Conservation (phyloP, 2,329 filamentous ascomycete species). For the Monosporascus sp. region DNA sequence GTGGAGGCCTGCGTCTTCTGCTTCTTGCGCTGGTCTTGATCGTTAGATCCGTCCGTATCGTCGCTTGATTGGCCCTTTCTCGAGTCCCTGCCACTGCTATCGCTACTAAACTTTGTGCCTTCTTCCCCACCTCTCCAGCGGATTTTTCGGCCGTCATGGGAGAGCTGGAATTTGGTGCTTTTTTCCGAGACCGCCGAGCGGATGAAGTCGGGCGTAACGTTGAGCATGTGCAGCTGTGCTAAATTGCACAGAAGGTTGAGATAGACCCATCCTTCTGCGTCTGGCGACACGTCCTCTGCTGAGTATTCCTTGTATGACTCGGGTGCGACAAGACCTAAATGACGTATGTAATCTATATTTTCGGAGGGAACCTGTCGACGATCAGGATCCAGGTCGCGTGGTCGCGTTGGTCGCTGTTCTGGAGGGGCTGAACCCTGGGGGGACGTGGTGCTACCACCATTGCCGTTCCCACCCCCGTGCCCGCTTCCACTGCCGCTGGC, state of each 20-base stretch:
- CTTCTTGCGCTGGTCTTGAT: conserved; percentile 39
- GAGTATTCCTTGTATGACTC: conserved; percentile 43
- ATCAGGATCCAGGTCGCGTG: conserved; percentile 71
- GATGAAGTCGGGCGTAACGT: conserved; percentile 74
- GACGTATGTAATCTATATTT: conserved; percentile 75
- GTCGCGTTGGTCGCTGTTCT: conserved; percentile 73
- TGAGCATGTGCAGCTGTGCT: conserved; percentile 80
- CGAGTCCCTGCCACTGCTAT: conserved; percentile 49
- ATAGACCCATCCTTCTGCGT: conserved; percentile 75
- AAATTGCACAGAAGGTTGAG: conserved; percentile 75
- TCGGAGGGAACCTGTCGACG: conserved; percentile 70
- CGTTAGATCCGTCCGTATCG: conserved; percentile 40
- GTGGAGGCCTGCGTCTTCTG: conserved; percentile 36
- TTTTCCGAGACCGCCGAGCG: conserved; percentile 65
- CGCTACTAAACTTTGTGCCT: conserved; percentile 61
- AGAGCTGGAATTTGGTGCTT: conserved; percentile 73
- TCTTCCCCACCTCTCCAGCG: conserved; percentile 70
- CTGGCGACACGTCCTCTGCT: conserved; percentile 49
- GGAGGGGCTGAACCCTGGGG: conserved; percentile 38
- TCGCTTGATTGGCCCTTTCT: conserved; percentile 45
- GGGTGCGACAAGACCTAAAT: conserved; percentile 63
- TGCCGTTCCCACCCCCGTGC: conserved; percentile 24
- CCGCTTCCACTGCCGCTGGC: conserved; percentile 26
- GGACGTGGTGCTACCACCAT: conserved; percentile 28
- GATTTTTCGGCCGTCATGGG: conserved; percentile 71